A percentile compares a stretch with the other conserved stretches of the same genome.
phyloP scores from a whole-genome alignment of 139 green algal genomes.

The Coccomyxa sp. region DNA sequence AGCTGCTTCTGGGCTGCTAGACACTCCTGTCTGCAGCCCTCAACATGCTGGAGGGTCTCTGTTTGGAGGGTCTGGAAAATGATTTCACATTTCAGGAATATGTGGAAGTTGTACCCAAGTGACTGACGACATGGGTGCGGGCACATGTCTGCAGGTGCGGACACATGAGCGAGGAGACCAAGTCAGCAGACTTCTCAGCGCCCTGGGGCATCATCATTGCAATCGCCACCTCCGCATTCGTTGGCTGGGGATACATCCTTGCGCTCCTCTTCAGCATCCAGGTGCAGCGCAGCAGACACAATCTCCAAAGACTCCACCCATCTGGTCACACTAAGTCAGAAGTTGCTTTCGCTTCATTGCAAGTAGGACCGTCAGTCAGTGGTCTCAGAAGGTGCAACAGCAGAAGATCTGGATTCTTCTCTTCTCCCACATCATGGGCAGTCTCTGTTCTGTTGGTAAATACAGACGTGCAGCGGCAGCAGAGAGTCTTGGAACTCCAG shows the following conservation, averaged over 20 bases:
- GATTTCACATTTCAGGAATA: no score
- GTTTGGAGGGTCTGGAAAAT: background rate
- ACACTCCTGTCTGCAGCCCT: no score
- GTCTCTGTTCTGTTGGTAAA: no score
- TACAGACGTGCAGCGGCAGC: no score
- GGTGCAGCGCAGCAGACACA: background rate
- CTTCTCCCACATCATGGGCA: no score
- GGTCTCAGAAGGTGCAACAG: background rate
- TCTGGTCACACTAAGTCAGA: no score
- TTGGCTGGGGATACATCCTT: slow-evolving; percentile 33
- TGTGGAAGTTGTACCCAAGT: background rate
- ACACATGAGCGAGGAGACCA: slow-evolving; percentile 48
- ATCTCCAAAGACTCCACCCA: no score
- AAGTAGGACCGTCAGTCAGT: background rate
- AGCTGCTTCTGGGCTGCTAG: no score
- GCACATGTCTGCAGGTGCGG: background rate
- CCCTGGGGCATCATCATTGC: slow-evolving; percentile 18
- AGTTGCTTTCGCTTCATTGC: no score
- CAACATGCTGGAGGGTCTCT: no score
- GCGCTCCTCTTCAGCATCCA: slow-evolving; percentile 40
- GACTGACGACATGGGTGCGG: background rate
- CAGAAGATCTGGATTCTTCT: background rate
- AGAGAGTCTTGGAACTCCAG: background rate
- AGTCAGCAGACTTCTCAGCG: slow-evolving; percentile 19
- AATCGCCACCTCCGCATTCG: slow-evolving; percentile 17